Evolutionary conservation across 345 rosid genomes (phyloP).

Genomic region (Syzygium grande): DNA sequence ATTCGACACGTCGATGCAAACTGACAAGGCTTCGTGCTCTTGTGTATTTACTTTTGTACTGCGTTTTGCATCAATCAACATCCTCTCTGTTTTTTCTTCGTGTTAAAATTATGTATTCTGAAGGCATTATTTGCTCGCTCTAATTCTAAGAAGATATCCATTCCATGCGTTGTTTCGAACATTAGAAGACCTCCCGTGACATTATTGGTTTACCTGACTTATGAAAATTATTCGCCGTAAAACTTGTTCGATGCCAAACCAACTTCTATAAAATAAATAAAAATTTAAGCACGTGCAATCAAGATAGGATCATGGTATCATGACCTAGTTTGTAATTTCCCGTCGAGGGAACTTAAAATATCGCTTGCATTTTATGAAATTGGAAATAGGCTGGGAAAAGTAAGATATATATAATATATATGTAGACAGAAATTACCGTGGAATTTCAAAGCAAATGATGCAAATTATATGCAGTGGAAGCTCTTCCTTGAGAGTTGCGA

Average conservation of each 20-base stretch:
- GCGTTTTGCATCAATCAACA: rapidly evolving
- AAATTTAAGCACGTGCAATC: too few relatives aligned
- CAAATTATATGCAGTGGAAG: neutral
- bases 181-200: neutral
- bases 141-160: rapidly evolving
- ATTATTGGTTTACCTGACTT: neutral
- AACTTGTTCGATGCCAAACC: too few relatives aligned
- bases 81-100: rapidly evolving
- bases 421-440: neutral
- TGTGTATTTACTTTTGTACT: neutral
- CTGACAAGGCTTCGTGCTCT: rapidly evolving
- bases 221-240: too few relatives aligned
- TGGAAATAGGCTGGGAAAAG: neutral
- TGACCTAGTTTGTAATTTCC: too few relatives aligned
- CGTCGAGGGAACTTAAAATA: neutral
- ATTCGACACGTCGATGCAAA: rapidly evolving
- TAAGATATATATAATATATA: too few relatives aligned
- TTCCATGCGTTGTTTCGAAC: rapidly evolving
- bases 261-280: too few relatives aligned
- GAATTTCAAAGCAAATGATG: neutral
- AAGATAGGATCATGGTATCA: too few relatives aligned
- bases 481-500: neutral
- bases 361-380: neutral
- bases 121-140: neutral
- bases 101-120: too few relatives aligned